Percentiles rank a stretch among this genome's conserved stretches.
Evolutionary conservation across 2,329 filamentous ascomycete genomes (phyloP).

Genomic region (Microsporum ferrugineum): DNA sequence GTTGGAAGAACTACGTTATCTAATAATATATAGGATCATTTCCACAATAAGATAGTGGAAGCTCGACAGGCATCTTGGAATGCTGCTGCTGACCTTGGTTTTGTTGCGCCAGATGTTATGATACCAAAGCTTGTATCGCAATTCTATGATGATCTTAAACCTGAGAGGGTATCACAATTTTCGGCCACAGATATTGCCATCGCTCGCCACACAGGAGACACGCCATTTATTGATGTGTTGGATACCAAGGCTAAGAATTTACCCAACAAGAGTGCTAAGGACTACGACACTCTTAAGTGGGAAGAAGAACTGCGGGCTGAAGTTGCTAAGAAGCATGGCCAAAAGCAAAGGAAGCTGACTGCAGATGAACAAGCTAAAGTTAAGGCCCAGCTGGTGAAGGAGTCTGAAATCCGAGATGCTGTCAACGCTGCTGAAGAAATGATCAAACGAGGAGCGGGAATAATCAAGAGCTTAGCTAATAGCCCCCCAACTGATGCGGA

Average conservation of each 20-base stretch:
- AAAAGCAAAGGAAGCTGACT: conserved; percentile 74
- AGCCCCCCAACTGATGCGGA: conserved; percentile 83
- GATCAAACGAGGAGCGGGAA: conserved; percentile 71
- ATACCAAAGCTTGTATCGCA: conserved; percentile 64
- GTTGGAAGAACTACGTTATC: not conserved
- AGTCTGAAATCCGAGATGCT: conserved; percentile 63
- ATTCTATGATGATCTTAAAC: conserved; percentile 61
- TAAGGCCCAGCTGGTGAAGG: conserved; percentile 80
- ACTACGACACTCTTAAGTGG: conserved; percentile 95
- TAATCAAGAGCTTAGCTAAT: conserved; percentile 68
- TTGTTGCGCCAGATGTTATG: conserved; percentile 77
- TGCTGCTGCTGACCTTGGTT: conserved; percentile 81
- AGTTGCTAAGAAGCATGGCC: conserved; percentile 81
- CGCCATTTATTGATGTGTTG: conserved; percentile 79
- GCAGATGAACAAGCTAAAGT: conserved; percentile 82
- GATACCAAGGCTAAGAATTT: conserved; percentile 63
- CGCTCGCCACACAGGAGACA: conserved; percentile 79
- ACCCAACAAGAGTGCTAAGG: conserved; percentile 81
- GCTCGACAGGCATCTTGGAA: conserved; percentile 61
- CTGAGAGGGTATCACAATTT: conserved; percentile 56
- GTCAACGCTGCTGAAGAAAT: conserved; percentile 58
- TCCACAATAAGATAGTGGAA: conserved; percentile 26
- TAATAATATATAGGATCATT: conserved; percentile 19
- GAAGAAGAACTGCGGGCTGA: conserved; percentile 82
- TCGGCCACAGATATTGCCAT: conserved; percentile 87